Percentiles rank a stretch among this genome's conserved stretches.
Conservation (phyloP, 2,329 filamentous ascomycete genomes). For the Thielaviopsis punctulata region DNA sequence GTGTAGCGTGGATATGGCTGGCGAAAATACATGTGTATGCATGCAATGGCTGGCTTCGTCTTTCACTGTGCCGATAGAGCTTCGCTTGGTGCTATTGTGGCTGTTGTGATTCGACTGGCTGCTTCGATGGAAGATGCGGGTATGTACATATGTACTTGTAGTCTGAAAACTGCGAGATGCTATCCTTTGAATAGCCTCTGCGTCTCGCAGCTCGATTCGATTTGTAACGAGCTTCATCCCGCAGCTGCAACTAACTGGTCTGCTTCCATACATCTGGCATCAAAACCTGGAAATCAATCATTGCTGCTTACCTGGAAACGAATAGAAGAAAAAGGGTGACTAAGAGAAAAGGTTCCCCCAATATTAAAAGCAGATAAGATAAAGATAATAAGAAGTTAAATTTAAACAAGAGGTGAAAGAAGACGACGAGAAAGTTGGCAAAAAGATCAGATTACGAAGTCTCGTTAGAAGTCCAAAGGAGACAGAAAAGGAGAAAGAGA, state of each 20-base stretch:
- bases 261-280: background rate
- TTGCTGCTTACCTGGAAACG: background rate
- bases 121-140: background rate
- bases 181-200: background rate
- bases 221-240: background rate
- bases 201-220: background rate
- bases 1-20: background rate
- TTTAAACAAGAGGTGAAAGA: too few relatives aligned
- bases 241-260: background rate
- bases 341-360: too few relatives aligned
- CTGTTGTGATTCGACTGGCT: background rate
- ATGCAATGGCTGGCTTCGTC: background rate
- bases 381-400: too few relatives aligned
- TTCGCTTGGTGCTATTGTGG: background rate
- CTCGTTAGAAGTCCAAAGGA: background rate
- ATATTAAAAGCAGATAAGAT: too few relatives aligned
- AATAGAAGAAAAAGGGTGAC: background rate
- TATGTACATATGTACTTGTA: too few relatives aligned
- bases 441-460: background rate
- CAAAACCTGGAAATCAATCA: background rate
- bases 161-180: background rate
- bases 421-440: too few relatives aligned
- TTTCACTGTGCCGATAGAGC: background rate
- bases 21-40: background rate
- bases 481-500: background rate